phyloP scores from a whole-genome alignment of 768 basidiomycete species.

The Candolleomyces eurysporus region DNA sequence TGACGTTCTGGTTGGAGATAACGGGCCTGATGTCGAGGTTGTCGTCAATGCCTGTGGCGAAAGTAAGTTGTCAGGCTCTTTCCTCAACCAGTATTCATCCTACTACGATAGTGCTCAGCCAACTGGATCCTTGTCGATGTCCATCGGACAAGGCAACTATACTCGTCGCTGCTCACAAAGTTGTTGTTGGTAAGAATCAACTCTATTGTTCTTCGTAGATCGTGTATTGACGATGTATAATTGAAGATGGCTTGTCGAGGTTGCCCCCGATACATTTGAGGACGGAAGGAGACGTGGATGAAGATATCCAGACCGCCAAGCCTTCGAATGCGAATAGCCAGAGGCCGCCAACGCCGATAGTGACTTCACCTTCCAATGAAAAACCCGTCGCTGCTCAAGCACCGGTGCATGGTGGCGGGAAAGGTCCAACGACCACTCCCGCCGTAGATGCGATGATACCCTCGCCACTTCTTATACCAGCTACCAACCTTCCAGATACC shows the following conservation, averaged over 20 bases:
- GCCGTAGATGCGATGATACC: not conserved
- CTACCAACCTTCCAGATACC: not conserved
- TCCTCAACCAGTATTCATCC: not conserved
- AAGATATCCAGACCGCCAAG: constrained; percentile 19
- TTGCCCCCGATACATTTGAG: constrained; percentile 75
- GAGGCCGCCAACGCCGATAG: not conserved
- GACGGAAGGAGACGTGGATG: constrained; percentile 44
- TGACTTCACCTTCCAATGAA: not conserved
- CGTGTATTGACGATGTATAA: not conserved
- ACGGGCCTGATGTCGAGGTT: constrained; percentile 48
- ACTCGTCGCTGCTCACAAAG: constrained; percentile 81
- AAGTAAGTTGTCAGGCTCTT: constrained; percentile 46
- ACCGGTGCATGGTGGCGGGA: not conserved
- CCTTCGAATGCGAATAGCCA: constrained; percentile 3
- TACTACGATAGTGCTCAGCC: constrained; percentile 27
- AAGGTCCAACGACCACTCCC: not conserved
- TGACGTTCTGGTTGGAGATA: constrained; percentile 73
- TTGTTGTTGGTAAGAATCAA: constrained; percentile 69
- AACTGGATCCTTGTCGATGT: constrained; percentile 41
- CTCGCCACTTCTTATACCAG: not conserved
- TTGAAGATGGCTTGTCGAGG: constrained; percentile 66
- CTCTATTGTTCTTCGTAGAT: not conserved
- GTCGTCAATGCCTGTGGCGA: constrained; percentile 76
- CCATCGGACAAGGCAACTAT: constrained; percentile 80
- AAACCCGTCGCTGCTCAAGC: not conserved